phyloP scores from a whole-genome alignment of 1,284 basidiomycete genomes.

The Ustilago bromivora region DNA sequence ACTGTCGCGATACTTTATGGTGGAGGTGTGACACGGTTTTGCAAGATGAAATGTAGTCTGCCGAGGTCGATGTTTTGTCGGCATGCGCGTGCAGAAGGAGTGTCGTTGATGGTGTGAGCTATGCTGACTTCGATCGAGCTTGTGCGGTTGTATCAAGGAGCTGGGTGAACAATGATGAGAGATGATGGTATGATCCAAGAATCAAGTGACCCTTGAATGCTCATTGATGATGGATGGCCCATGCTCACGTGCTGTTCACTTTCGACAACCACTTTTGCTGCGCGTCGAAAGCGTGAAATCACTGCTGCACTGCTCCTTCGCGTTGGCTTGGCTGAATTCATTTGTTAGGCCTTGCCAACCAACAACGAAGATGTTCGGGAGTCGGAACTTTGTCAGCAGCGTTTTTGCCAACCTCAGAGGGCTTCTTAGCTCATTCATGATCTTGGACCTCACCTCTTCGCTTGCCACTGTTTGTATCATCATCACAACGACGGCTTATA shows the following conservation, averaged over 20 bases:
- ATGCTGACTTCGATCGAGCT: neutral
- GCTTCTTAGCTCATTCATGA: constrained; percentile 18
- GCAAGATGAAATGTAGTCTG: neutral
- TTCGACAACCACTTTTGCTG: neutral
- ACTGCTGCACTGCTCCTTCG: too few species aligned
- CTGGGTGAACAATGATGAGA: neutral
- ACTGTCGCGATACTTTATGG: neutral
- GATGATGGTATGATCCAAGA: constrained; percentile 1
- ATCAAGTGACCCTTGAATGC: neutral
- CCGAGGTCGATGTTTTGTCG: neutral
- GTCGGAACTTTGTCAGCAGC: neutral
- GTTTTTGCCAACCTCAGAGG: neutral
- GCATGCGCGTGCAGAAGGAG: neutral
- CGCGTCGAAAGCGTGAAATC: neutral
- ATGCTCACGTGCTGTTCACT: constrained; percentile 21
- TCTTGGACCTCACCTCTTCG: neutral
- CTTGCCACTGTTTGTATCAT: constrained; percentile 6
- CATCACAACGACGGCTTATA: neutral
- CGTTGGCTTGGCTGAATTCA: neutral
- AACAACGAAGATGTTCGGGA: constrained; percentile 6
- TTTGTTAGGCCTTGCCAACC: neutral
- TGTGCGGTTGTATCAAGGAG: neutral
- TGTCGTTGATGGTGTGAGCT: neutral
- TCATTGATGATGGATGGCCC: constrained; percentile 19
- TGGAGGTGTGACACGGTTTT: neutral